These are phyloP conservation scores for Nakazawaea ernobii DNA, from an alignment of 805 yeast species.

Conservation along the genomic window DNA sequence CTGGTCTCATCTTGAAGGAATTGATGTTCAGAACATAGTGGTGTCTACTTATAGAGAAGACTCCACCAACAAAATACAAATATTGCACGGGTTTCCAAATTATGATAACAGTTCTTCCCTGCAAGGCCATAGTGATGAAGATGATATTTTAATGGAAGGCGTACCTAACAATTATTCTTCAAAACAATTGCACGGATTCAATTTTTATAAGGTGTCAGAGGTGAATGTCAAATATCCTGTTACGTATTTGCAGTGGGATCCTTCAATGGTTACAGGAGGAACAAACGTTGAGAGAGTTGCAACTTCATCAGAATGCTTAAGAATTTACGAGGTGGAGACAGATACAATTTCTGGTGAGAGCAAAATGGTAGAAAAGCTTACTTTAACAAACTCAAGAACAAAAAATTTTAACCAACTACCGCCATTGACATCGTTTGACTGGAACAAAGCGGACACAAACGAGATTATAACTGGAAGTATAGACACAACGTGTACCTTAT, in stretches of 20 bases:
- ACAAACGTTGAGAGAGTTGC: slow-evolving; percentile 43
- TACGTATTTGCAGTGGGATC: slow-evolving; percentile 73
- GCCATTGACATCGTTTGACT: slow-evolving; percentile 91
- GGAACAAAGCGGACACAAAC: slow-evolving; percentile 72
- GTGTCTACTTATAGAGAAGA: slow-evolving; percentile 81
- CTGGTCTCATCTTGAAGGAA: slow-evolving; percentile 37
- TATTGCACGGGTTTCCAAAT: slow-evolving; percentile 32
- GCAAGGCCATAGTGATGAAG: slow-evolving; percentile 13
- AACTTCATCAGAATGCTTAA: slow-evolving; percentile 65
- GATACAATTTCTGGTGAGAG: slow-evolving; percentile 11
- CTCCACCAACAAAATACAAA: slow-evolving; percentile 56
- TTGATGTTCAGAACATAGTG: slow-evolving; percentile 47
- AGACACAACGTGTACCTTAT: slow-evolving; percentile 94
- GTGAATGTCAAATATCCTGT: slow-evolving; percentile 58
- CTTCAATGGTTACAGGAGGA: slow-evolving; percentile 27
- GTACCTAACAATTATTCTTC: slow-evolving; percentile 8
- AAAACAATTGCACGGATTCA: slow-evolving; percentile 24
- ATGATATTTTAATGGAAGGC: slow-evolving; percentile 12
- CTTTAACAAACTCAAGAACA: slow-evolving; percentile 35
- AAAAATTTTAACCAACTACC: slow-evolving; percentile 55
- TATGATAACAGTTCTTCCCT: slow-evolving; percentile 11
- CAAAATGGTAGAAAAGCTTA: slow-evolving; percentile 31
- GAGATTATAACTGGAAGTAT: slow-evolving; percentile 78
- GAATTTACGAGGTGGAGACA: slow-evolving; percentile 35
- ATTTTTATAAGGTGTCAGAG: slow-evolving; percentile 46